Conservation (phyloP, 2,329 filamentous ascomycete species). For the Trichophaea hybrida region DNA sequence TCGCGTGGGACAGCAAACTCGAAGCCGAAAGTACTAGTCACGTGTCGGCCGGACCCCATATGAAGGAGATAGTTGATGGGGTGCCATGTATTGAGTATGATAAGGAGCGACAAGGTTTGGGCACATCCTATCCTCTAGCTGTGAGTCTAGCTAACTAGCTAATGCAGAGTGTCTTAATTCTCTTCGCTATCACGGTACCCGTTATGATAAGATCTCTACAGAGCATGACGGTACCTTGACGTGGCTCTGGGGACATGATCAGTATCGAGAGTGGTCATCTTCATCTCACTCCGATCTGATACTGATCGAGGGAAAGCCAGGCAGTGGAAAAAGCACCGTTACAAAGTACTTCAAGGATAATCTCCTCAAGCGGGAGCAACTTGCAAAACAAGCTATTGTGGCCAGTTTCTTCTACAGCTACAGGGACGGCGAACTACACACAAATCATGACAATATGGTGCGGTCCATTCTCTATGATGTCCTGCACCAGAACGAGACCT, state of each 20-base stretch:
- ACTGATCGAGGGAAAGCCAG: conserved; percentile 2
- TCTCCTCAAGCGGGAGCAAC: background rate
- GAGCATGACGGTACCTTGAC: background rate
- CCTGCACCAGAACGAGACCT: background rate
- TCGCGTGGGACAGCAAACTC: background rate
- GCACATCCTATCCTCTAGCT: background rate
- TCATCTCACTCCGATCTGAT: background rate
- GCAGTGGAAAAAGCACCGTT: conserved; percentile 5
- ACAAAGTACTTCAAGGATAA: background rate
- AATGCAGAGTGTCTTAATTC: background rate
- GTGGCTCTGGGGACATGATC: background rate
- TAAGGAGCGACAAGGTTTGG: conserved; percentile 5
- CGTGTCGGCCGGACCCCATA: background rate
- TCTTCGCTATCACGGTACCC: background rate
- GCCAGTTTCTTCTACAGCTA: conserved; percentile 3
- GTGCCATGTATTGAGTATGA: background rate
- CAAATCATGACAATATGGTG: background rate
- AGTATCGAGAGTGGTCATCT: background rate
- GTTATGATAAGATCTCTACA: background rate
- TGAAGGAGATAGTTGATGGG: background rate
- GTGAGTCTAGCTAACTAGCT: background rate
- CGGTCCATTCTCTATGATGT: background rate
- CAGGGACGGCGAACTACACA: background rate
- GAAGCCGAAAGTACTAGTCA: background rate
- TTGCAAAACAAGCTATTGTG: background rate